Percentiles rank a stretch among this genome's conserved stretches.
These are phyloP conservation scores for Wickerhamiella alocasiicola DNA, from an alignment of 805 yeast species.

Conservation along the genomic window DNA sequence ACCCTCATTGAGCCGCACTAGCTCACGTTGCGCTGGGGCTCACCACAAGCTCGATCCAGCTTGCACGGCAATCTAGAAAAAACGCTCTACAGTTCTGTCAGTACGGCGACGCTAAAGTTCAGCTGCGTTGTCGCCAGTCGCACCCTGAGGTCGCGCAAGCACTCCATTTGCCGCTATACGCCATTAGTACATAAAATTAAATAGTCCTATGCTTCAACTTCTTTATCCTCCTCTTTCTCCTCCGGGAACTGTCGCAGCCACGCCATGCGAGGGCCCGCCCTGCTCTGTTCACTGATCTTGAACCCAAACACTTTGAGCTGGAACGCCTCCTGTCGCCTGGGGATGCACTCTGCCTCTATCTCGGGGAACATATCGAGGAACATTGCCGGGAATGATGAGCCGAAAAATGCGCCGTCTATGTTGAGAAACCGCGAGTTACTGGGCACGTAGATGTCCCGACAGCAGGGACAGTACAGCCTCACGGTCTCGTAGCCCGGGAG, in stretches of 20 bases:
- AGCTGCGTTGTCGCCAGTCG: no score
- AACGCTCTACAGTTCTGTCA: no score
- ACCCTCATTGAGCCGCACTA: no score
- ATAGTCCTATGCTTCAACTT: neutral
- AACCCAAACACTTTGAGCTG: constrained; percentile 82
- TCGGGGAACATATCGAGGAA: constrained; percentile 88
- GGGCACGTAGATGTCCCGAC: constrained; percentile 84
- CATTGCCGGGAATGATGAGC: constrained; percentile 89
- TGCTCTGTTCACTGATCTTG: constrained; percentile 57
- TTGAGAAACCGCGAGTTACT: constrained; percentile 73
- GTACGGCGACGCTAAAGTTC: no score
- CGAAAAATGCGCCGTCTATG: constrained; percentile 94
- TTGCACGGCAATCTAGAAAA: no score
- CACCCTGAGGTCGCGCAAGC: no score
- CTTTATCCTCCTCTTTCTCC: constrained; percentile 30
- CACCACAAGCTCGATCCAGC: no score
- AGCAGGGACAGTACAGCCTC: constrained; percentile 84
- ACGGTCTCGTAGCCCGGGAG: constrained; percentile 87
- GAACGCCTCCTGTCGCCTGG: constrained; percentile 37
- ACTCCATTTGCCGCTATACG: no score
- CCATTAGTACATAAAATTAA: neutral
- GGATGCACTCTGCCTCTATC: constrained; percentile 60
- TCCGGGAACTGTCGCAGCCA: constrained; percentile 81
- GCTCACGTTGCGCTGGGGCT: no score
- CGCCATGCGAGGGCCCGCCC: constrained; percentile 85